phyloP scores from a whole-genome alignment of 2,329 filamentous ascomycete species.

The Colletotrichum sp. region DNA sequence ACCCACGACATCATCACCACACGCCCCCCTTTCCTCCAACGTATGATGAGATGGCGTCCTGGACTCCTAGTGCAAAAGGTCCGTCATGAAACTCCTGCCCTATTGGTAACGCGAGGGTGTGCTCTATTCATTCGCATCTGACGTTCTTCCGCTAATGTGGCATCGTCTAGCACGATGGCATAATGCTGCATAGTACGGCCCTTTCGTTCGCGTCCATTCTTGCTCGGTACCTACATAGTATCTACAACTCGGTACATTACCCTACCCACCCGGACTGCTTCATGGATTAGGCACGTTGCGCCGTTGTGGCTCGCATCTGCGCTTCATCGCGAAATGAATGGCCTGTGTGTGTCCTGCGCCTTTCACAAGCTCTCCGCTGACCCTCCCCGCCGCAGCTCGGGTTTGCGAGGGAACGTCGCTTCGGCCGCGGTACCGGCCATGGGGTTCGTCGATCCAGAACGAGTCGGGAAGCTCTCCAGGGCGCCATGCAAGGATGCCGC shows the following conservation, averaged over 20 bases:
- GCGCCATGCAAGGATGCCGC: conserved; percentile 15
- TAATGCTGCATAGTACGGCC: neutral
- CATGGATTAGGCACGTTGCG: conserved; percentile 20
- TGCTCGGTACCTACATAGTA: neutral
- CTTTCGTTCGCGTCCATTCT: neutral
- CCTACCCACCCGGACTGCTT: conserved; percentile 13
- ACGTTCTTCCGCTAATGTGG: neutral
- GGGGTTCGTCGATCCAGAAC: conserved; percentile 18
- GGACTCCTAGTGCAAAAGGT: neutral
- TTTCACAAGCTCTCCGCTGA: neutral
- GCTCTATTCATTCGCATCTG: conserved; percentile 1
- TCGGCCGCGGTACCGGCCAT: conserved; percentile 15
- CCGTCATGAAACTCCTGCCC: conserved; percentile 12
- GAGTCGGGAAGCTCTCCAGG: conserved; percentile 11
- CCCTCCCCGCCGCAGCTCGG: conserved; percentile 7
- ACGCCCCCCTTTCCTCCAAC: neutral
- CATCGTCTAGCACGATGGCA: neutral
- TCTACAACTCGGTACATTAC: neutral
- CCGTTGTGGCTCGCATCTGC: conserved; percentile 17
- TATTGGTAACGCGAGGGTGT: conserved; percentile 14
- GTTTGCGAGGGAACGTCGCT: conserved; percentile 8
- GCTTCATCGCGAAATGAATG: neutral
- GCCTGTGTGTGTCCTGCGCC: neutral
- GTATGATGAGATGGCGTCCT: conserved; percentile 16
- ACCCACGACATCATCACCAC: conserved; percentile 12